Conservation (phyloP, 1,284 basidiomycete species). For the Neotropicomus parvogracilis region DNA sequence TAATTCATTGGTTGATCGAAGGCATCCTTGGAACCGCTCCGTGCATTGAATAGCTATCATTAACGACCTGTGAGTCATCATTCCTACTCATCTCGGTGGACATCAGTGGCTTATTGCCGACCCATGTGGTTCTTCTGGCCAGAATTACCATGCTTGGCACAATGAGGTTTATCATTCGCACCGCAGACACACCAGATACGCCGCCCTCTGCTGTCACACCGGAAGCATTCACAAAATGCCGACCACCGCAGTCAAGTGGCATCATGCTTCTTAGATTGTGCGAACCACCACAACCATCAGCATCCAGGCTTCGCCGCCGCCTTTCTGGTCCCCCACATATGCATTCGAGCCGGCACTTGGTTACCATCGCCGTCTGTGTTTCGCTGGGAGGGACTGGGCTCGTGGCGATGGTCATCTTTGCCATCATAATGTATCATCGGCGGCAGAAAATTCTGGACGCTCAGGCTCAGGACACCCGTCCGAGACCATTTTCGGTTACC, state of each 20-base stretch:
- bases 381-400: conserved; percentile 25
- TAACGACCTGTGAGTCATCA: conserved; percentile 20
- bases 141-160: conserved; percentile 16
- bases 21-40: not conserved
- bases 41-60: conserved; percentile 11
- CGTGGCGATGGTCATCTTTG: conserved; percentile 10
- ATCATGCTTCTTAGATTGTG: not conserved
- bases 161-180: conserved; percentile 3
- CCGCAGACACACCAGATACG: conserved; percentile 2
- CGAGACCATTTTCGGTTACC: conserved; percentile 25
- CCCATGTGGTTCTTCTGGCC: conserved; percentile 4
- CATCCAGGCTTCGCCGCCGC: not conserved
- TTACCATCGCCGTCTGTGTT: conserved; percentile 18
- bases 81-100: not conserved
- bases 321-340: conserved; percentile 8
- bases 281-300: not conserved
- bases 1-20: not conserved
- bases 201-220: not conserved
- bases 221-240: conserved; percentile 14
- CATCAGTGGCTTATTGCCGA: not conserved
- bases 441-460: conserved; percentile 11
- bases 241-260: not conserved
- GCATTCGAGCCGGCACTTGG: conserved; percentile 9
- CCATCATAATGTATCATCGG: conserved; percentile 11
- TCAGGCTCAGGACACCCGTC: conserved; percentile 27